These are phyloP conservation scores for Mycena albidolilacea DNA, from an alignment of 768 basidiomycete species.

Conservation along the genomic window DNA sequence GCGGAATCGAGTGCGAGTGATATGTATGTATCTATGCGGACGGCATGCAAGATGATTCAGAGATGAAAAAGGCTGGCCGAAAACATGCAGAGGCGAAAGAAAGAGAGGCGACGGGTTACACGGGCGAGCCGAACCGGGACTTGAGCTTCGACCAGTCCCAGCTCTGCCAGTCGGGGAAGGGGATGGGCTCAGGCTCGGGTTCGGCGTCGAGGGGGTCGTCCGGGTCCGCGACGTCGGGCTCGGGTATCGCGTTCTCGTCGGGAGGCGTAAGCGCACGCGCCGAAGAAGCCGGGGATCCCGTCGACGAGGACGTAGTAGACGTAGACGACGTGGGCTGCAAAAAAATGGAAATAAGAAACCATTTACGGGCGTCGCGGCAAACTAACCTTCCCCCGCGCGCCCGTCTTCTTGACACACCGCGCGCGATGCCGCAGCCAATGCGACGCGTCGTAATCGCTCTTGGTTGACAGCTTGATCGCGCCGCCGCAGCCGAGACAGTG, in stretches of 20 bases:
- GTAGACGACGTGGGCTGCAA: neutral
- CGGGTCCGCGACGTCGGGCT: neutral
- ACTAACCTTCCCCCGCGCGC: slow-evolving; percentile 41
- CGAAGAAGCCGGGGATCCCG: slow-evolving; percentile 21
- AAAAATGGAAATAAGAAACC: neutral
- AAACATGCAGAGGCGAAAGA: neutral
- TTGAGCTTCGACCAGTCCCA: slow-evolving; percentile 59
- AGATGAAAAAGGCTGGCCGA: neutral
- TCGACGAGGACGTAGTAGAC: slow-evolving; percentile 11
- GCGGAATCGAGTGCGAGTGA: neutral
- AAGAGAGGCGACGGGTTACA: neutral
- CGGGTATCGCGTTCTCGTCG: neutral
- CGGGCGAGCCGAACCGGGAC: slow-evolving; percentile 16
- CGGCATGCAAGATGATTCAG: neutral
- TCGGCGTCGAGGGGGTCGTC: neutral
- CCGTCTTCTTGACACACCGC: slow-evolving; percentile 67
- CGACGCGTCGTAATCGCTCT: slow-evolving; percentile 75
- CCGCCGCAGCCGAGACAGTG: slow-evolving; percentile 69
- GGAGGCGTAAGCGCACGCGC: slow-evolving; percentile 30
- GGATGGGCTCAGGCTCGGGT: neutral
- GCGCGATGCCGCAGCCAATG: slow-evolving; percentile 79
- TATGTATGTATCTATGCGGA: neutral
- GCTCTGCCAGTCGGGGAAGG: slow-evolving; percentile 48
- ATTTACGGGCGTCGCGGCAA: neutral
- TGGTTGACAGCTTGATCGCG: slow-evolving; percentile 76